These are phyloP conservation scores for Barnettozyma populi DNA, from an alignment of 805 yeast genomes.

Conservation along the genomic window DNA sequence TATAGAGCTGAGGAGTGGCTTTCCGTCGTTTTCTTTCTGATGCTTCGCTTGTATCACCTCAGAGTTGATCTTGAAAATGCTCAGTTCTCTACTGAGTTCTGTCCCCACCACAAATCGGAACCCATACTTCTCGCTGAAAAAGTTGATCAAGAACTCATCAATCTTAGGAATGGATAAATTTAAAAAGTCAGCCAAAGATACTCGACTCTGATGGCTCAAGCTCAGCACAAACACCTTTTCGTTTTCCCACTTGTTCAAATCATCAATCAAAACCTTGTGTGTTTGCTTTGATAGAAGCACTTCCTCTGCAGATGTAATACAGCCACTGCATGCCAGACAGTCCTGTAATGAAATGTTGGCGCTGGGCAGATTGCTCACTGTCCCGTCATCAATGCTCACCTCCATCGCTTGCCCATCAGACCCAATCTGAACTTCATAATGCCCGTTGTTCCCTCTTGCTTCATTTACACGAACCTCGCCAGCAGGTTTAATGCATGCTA, in stretches of 20 bases:
- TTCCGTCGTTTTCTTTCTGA: constrained; percentile 3
- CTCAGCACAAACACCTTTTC: constrained; percentile 60
- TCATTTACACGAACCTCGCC: constrained; percentile 34
- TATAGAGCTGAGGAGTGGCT: constrained; percentile 47
- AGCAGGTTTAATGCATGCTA: constrained; percentile 90
- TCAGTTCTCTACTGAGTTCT: constrained; percentile 69
- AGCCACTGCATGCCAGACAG: constrained; percentile 95
- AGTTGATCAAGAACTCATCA: constrained; percentile 55
- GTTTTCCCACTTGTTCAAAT: constrained; percentile 35
- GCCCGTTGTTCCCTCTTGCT: constrained; percentile 22
- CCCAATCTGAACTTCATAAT: constrained; percentile 53
- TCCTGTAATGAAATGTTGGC: constrained; percentile 90
- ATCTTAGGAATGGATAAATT: constrained; percentile 44
- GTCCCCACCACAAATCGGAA: constrained; percentile 78
- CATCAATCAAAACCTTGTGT: constrained; percentile 68
- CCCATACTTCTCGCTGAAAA: constrained; percentile 58
- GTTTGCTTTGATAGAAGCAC: constrained; percentile 88
- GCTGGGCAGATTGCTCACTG: constrained; percentile 46
- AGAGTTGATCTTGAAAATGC: constrained; percentile 48
- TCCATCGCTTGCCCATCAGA: constrained; percentile 57
- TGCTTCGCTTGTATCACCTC: constrained; percentile 24
- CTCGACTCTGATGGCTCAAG: constrained; percentile 80
- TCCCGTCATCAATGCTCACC: constrained; percentile 54
- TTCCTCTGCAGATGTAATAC: constrained; percentile 97
- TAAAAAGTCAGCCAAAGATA: constrained; percentile 71